Percentiles rank a stretch among this genome's conserved stretches.
phyloP scores from a whole-genome alignment of 73 alveolate species.

The Uronychia setigera region DNA sequence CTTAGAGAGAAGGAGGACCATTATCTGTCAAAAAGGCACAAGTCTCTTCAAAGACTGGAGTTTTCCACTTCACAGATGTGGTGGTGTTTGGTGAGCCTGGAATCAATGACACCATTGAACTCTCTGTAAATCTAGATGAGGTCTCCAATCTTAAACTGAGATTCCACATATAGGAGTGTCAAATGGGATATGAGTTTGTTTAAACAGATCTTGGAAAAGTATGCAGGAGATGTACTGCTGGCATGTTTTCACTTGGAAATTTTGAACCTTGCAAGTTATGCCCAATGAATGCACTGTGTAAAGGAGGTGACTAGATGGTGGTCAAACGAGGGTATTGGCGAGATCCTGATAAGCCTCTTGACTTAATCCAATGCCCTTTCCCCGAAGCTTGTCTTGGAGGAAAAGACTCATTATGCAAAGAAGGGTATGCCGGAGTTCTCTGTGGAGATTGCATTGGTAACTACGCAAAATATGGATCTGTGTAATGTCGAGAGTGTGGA shows the following conservation, averaged over 20 bases:
- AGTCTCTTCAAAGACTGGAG: neutral
- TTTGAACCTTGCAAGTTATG: neutral
- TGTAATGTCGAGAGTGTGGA: neutral
- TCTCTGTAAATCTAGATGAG: neutral
- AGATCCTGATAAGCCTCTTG: neutral
- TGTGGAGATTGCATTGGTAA: neutral
- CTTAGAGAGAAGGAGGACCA: no score
- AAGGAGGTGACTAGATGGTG: neutral
- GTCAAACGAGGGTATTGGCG: neutral
- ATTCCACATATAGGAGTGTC: neutral
- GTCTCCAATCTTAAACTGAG: neutral
- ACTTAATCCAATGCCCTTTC: neutral
- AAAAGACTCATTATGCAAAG: neutral
- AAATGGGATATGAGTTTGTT: neutral
- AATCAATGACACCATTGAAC: neutral
- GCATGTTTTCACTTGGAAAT: neutral
- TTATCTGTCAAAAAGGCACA: no score
- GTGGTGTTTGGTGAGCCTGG: neutral
- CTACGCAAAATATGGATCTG: neutral
- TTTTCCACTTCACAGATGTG: neutral
- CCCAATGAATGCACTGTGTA: neutral
- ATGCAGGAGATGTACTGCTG: neutral
- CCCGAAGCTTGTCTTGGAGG: neutral
- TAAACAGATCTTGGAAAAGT: neutral
- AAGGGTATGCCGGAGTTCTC: neutral